Base-by-base conservation (phyloP, 73 alveolate genomes). In the Paramecium octaurelia region DNA sequence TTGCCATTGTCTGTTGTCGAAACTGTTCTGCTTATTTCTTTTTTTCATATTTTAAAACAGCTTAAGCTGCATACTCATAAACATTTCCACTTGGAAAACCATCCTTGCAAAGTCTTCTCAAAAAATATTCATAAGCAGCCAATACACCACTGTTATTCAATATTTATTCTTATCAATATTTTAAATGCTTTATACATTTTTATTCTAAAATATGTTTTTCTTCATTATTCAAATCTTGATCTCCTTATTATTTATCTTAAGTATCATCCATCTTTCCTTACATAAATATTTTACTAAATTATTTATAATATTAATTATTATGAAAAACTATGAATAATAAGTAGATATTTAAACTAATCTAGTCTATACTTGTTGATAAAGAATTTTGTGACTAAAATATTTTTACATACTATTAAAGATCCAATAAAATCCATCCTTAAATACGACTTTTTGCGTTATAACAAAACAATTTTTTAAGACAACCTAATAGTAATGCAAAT, bases 71-170 rank as follows among this genome's bases (percentile, higher is more conserved):
- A 89, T 71, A 89, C 10, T 89, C 94, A 42, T 44, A 71, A 14
- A 89, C 75, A 71, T 89, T 89, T 29, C 94, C 94, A 70, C 48
- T 89, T 20, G 94, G 94, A 6, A 89, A 73, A 5, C 94, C 94
- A 44, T 89, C 88, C 77, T 89, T 89, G 46, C 94, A 89, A n/a
- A 89, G 60, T 46, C 50, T 46, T 50, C 94, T 69, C 24, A 89
- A 54, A 83, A 89, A 89, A 27, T 89, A 80, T 35, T 80, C 91
- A 44, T 80, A 80, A 35, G 91, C 91, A 43, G 70, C 76, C 16
- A 80, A 43, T 24, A 80, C 75, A 24, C 91, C 91, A 80, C 91
- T 80, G 20, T 80, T 80, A 80, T 80, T 48, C 34, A 80, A 48
- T 44, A 80, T 80, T 44, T 48, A 24, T 48, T 80, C 91, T 80